Conservation (phyloP, 1,284 basidiomycete species). For the Marasmius oreades region DNA sequence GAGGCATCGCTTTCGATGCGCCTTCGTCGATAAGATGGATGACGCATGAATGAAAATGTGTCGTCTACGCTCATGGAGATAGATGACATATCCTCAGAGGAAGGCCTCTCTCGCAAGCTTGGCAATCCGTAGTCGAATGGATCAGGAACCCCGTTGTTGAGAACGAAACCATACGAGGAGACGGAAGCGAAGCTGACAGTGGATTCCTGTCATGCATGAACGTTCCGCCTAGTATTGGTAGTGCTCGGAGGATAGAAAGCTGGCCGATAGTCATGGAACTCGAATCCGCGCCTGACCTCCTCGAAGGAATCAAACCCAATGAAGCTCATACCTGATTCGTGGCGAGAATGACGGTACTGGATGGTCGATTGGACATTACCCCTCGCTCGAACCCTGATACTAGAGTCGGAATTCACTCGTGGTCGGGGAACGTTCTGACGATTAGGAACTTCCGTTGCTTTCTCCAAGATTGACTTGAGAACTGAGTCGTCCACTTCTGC, state of each 20-base stretch:
- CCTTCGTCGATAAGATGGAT: constrained; percentile 35
- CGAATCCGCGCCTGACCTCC: constrained; percentile 70
- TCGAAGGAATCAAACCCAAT: constrained; percentile 69
- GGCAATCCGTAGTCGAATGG: constrained; percentile 72
- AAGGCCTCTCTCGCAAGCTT: constrained; percentile 46
- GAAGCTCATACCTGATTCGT: constrained; percentile 60
- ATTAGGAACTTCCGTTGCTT: constrained; percentile 35
- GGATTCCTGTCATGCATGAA: constrained; percentile 55
- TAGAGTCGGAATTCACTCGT: constrained; percentile 43
- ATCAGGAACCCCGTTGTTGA: constrained; percentile 60
- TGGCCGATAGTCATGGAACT: constrained; percentile 58
- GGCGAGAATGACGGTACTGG: constrained; percentile 37
- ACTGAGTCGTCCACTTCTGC: constrained; percentile 52
- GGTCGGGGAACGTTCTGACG: constrained; percentile 23
- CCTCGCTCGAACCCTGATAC: constrained; percentile 30
- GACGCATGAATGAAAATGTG: constrained; percentile 64
- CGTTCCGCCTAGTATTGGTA: constrained; percentile 13
- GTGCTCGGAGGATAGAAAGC: constrained; percentile 52
- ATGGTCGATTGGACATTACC: constrained; percentile 19
- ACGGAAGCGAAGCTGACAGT: constrained; percentile 76
- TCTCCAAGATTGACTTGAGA: constrained; percentile 56
- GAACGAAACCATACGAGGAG: constrained; percentile 72
- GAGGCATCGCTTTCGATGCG: constrained; percentile 75
- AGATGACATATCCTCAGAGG: constrained; percentile 51
- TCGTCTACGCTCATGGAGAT: constrained; percentile 60